Conservation (phyloP, 768 basidiomycete genomes). For the Boletellus ananas region DNA sequence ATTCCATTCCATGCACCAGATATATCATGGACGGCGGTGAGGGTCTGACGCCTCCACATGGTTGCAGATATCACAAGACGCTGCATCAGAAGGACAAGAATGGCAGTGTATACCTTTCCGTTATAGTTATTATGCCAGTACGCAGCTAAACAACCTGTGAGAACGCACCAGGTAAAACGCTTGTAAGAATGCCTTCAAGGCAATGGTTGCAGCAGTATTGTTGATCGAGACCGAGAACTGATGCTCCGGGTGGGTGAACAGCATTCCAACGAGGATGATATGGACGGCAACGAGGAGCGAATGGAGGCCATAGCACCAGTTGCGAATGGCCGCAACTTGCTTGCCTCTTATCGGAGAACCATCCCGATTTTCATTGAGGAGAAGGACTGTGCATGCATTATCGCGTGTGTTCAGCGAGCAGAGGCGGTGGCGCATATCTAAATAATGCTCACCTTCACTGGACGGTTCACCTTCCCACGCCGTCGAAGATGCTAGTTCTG, state of each 20-base stretch:
- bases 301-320: not conserved
- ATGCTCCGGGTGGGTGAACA: constrained; percentile 5
- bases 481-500: not conserved
- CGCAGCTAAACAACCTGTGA: no score
- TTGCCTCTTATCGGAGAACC: not conserved
- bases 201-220: not conserved
- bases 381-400: not conserved
- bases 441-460: no score
- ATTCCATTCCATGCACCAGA: constrained; percentile 21
- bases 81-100: constrained; percentile 14
- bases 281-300: not conserved
- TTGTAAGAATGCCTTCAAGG: not conserved
- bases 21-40: constrained; percentile 20
- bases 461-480: no score
- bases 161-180: constrained; percentile 4
- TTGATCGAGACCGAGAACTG: not conserved
- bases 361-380: not conserved
- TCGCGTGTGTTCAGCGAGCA: no score
- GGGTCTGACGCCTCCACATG: constrained; percentile 7
- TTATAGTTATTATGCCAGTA: not conserved
- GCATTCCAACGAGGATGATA: not conserved
- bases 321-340: not conserved
- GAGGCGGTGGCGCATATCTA: no score
- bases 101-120: constrained; percentile 15
- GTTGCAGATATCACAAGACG: constrained; percentile 7